Evolutionary conservation across 2,329 filamentous ascomycete species (phyloP).

Genomic region (Penicillium polonicum): DNA sequence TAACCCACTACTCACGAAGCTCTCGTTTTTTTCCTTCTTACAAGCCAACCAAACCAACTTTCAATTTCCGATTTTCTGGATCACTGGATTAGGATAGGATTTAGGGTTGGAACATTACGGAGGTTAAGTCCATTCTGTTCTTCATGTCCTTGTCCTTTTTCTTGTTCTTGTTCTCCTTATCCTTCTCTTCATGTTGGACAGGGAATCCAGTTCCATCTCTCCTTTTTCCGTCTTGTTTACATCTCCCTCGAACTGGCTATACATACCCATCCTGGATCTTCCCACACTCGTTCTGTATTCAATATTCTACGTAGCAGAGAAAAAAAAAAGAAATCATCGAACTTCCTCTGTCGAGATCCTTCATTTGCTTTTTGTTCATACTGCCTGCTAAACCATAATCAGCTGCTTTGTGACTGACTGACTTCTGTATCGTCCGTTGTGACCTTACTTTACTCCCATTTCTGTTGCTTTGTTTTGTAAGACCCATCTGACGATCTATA

Average conservation of each 20-base stretch:
- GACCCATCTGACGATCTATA: too few species aligned
- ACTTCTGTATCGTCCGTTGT: not conserved
- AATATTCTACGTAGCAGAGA: not conserved
- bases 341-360: not conserved
- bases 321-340: not conserved
- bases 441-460: too few species aligned
- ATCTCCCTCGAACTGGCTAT: not conserved
- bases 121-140: not conserved
- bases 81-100: not conserved
- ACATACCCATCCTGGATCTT: not conserved
- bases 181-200: not conserved
- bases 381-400: not conserved
- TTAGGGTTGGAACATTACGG: not conserved
- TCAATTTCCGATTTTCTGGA: not conserved
- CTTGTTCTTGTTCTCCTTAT: not conserved
- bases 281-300: conserved; percentile 2
- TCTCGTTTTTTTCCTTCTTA: not conserved
- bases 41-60: conserved; percentile 3
- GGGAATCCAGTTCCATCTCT: not conserved
- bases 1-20: conserved; percentile 13
- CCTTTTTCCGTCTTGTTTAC: not conserved
- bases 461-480: not conserved
- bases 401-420: too few species aligned
- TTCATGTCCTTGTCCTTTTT: not conserved
- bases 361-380: not conserved